Percentiles rank a stretch among this genome's conserved stretches.
Evolutionary conservation across 2,329 filamentous ascomycete species (phyloP).

Genomic region (Sphaerulina musiva): DNA sequence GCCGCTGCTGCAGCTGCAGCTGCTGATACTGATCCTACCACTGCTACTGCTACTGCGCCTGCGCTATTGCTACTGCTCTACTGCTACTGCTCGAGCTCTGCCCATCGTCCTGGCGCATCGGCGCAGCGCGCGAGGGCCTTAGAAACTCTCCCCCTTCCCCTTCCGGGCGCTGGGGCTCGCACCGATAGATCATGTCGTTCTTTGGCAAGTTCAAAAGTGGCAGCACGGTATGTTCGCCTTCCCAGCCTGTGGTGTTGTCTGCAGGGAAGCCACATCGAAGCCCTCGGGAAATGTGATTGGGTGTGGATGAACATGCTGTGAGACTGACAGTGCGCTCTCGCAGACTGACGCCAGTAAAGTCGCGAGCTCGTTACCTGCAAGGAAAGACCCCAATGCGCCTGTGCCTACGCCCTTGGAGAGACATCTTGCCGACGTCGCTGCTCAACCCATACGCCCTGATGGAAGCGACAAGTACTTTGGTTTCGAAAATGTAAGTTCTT

Average conservation of each 20-base stretch:
- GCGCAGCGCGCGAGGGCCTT: background rate
- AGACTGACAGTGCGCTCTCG: constrained; percentile 17
- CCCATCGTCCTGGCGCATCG: constrained; percentile 4
- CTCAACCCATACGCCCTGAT: constrained; percentile 66
- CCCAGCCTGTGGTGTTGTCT: background rate
- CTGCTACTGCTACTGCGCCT: background rate
- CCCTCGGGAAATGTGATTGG: background rate
- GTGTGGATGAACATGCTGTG: constrained; percentile 7
- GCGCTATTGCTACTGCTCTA: background rate
- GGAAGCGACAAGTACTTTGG: constrained; percentile 98
- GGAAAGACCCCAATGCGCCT: constrained; percentile 54
- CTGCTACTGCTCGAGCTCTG: no score
- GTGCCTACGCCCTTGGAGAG: constrained; percentile 58
- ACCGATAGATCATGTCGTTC: constrained; percentile 44
- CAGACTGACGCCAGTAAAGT: constrained; percentile 46
- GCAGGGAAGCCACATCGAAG: background rate
- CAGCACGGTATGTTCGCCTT: constrained; percentile 11
- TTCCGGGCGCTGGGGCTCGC: background rate
- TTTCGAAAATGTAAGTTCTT: constrained; percentile 79
- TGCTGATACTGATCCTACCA: no score
- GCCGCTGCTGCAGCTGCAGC: no score
- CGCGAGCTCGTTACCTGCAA: constrained; percentile 43
- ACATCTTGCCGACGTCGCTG: constrained; percentile 75
- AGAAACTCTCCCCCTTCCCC: background rate
- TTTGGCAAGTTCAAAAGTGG: constrained; percentile 49